A percentile compares a stretch with the other conserved stretches of the same genome.
phyloP scores from a whole-genome alignment of 345 rosid species.

The Salix brachista region DNA sequence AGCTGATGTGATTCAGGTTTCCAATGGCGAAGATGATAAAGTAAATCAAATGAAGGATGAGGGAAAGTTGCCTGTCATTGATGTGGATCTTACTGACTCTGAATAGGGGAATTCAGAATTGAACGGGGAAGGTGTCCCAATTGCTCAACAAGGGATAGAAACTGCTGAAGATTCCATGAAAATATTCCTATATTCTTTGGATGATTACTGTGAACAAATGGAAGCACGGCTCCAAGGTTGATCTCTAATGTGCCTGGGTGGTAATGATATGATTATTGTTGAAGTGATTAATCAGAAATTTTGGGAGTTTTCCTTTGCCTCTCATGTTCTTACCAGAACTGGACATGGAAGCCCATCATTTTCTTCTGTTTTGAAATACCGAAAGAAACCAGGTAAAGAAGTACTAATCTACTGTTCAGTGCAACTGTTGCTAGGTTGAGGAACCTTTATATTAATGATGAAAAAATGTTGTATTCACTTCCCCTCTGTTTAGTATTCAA shows the following conservation, averaged over 20 bases:
- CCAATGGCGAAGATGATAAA: constrained; percentile 6
- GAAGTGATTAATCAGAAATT: not conserved
- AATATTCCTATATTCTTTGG: not conserved
- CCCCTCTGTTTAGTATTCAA: not conserved
- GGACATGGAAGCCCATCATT: no score
- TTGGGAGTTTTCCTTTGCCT: not conserved
- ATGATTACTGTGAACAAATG: not conserved
- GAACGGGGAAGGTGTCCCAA: not conserved
- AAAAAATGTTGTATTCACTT: not conserved
- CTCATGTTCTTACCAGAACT: no score
- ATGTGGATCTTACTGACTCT: not conserved
- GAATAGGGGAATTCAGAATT: not conserved
- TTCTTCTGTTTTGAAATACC: not conserved
- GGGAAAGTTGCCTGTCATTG: not conserved
- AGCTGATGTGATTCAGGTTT: constrained; percentile 24
- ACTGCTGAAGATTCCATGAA: not conserved
- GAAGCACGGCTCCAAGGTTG: not conserved
- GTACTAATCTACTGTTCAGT: not conserved
- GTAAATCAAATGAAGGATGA: constrained; percentile 7
- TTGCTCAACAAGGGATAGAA: not conserved
- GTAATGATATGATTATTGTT: not conserved
- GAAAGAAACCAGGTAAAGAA: not conserved
- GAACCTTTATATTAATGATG: not conserved
- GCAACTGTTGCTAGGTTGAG: not conserved
- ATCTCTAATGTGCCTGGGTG: not conserved